phyloP scores from a whole-genome alignment of 768 basidiomycete species.

The Scleroderma citrinum region DNA sequence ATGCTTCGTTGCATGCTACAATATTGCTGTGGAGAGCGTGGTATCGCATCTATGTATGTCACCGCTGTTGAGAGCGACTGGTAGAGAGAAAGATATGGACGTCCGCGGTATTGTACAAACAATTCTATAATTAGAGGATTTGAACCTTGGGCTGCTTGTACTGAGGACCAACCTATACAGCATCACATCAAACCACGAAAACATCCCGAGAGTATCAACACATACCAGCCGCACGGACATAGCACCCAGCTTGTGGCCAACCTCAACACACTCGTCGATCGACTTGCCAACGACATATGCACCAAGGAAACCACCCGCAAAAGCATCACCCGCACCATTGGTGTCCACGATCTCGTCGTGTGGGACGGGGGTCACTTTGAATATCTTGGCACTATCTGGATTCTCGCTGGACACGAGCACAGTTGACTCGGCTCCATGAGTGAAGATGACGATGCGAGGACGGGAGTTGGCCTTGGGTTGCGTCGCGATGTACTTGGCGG shows the following conservation, averaged over 20 bases:
- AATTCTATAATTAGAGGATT: slow-evolving; percentile 28
- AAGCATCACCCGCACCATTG: slow-evolving; percentile 97
- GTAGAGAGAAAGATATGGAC: not conserved
- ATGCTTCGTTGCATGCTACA: slow-evolving; percentile 8
- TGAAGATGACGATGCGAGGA: slow-evolving; percentile 83
- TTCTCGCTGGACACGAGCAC: slow-evolving; percentile 61
- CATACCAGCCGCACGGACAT: slow-evolving; percentile 80
- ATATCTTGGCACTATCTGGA: slow-evolving; percentile 49
- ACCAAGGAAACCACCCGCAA: slow-evolving; percentile 94
- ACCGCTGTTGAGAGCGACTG: slow-evolving; percentile 37
- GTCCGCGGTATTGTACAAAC: not conserved
- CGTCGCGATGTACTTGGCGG: slow-evolving; percentile 72
- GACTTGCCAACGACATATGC: slow-evolving; percentile 75
- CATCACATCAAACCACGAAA: not conserved
- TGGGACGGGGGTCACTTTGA: slow-evolving; percentile 50
- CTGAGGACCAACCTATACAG: slow-evolving; percentile 46
- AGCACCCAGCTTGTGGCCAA: slow-evolving; percentile 79
- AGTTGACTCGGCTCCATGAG: slow-evolving; percentile 81
- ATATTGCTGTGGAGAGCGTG: slow-evolving; percentile 34
- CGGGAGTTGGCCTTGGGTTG: slow-evolving; percentile 73
- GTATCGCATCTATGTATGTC: slow-evolving; percentile 23
- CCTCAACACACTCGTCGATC: slow-evolving; percentile 70
- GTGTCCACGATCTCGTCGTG: slow-evolving; percentile 84
- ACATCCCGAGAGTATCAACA: not conserved
- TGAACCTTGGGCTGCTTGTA: slow-evolving; percentile 52